Base-by-base conservation (phyloP, 768 basidiomycete genomes). In the Infundibulicybe gibba region DNA sequence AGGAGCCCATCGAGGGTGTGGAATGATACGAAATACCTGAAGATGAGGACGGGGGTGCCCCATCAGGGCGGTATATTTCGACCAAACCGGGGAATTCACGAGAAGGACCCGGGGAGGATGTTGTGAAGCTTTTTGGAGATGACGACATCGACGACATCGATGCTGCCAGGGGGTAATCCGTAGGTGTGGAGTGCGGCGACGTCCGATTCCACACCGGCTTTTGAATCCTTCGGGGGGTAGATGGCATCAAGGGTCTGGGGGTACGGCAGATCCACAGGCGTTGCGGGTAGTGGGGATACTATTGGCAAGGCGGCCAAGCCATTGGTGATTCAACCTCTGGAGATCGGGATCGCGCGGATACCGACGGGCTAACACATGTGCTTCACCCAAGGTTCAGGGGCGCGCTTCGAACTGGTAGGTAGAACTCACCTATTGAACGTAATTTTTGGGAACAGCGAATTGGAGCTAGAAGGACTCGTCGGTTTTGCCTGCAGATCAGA, bases 301-400 rank as follows among this genome's bases (percentile, higher is more conserved):
- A 45, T 34, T 1, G 69, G 68, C 8, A 73, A 54, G 5, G 54
- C 43, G 2, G 56, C 62, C 6, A 73, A 60, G n/a, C 61, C 20
- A 60, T 42, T 0, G 69, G 70, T 9, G 70, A 70, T 15, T 45
- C 45, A 11, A 70, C 63, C 13, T 65, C 62, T 0, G 68, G 71
- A 6, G 68, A 68, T 25, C 44, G 43, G 1, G 51, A 42, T 14
- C 17, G 25, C 37, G 50, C 19, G 51, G 56, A 50, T 51, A 54
- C 17, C 42, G 39, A 38, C 53, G 19, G 38, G 30, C 37, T 17
- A 41, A 21, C 30, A 32, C 16, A 17, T 11, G 15, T 12, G 5
- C 14, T 8, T 15, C 20, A 40, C 21, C 41, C 25, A 11, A 17
- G 9, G 16, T 21, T 48, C 15, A 30, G 12, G 12, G 10, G 6